These are phyloP conservation scores for Neonectria sp. DNA, from an alignment of 2,329 filamentous ascomycete species.

Conservation along the genomic window DNA sequence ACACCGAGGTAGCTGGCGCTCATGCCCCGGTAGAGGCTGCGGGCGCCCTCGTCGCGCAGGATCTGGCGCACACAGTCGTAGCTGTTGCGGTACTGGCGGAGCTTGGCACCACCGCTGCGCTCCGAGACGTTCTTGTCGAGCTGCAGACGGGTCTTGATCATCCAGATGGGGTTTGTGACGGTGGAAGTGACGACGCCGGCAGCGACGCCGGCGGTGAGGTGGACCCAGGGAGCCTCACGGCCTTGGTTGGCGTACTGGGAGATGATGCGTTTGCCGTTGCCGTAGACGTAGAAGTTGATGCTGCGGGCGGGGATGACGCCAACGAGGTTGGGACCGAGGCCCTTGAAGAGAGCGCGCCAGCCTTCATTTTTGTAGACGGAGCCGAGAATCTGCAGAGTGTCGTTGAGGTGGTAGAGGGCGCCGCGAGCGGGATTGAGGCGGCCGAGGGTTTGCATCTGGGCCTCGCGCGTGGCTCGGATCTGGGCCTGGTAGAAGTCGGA, in stretches of 20 bases:
- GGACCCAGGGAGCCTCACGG: conserved; percentile 80
- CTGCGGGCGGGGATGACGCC: conserved; percentile 91
- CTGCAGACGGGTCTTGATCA: conserved; percentile 94
- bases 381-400: conserved; percentile 88
- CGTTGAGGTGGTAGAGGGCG: conserved; percentile 81
- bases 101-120: conserved; percentile 65
- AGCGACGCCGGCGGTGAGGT: conserved; percentile 81
- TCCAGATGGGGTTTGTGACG: conserved; percentile 95
- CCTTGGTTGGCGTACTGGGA: conserved; percentile 81
- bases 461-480: conserved; percentile 77
- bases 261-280: conserved; percentile 89
- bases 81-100: conserved; percentile 87
- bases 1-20: conserved; percentile 94
- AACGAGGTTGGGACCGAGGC: conserved; percentile 89
- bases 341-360: conserved; percentile 91
- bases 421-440: conserved; percentile 75
- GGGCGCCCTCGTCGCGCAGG: conserved; percentile 83
- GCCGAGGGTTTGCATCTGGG: conserved; percentile 64
- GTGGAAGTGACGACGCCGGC: conserved; percentile 91
- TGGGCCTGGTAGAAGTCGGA: conserved; percentile 95
- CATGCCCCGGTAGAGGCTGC: conserved; percentile 90
- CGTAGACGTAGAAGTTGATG: conserved; percentile 96
- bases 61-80: conserved; percentile 90
- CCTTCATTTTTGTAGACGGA: conserved; percentile 88
- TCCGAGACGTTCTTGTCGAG: conserved; percentile 88